Evolutionary conservation across 768 basidiomycete genomes (phyloP).

Genomic region (Trametes elegans): DNA sequence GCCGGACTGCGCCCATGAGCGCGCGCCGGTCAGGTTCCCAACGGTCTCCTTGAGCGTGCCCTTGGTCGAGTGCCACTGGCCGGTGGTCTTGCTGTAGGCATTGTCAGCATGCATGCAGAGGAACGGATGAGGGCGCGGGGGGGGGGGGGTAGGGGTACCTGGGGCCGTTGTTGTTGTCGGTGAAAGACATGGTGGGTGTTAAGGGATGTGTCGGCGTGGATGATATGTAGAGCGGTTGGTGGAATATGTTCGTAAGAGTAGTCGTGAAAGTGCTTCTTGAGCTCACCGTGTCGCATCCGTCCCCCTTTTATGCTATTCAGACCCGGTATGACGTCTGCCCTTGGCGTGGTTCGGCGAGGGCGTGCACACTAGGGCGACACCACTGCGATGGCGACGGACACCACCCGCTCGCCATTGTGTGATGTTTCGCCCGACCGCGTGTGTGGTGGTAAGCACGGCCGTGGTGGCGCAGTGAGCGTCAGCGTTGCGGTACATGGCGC

Average conservation of each 20-base stretch:
- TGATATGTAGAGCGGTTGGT: background rate
- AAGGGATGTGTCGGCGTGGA: background rate
- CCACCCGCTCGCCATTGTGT: background rate
- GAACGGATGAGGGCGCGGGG: background rate
- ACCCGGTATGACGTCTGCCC: background rate
- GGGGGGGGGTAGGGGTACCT: conserved; percentile 19
- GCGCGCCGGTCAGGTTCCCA: conserved; percentile 42
- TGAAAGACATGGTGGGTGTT: conserved; percentile 23
- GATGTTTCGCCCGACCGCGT: no score
- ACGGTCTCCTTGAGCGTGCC: conserved; percentile 36
- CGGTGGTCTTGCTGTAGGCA: conserved; percentile 35
- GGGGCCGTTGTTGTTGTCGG: conserved; percentile 23
- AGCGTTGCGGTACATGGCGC: no score
- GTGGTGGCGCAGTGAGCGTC: no score
- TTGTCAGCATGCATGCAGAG: background rate
- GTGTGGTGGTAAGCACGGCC: no score
- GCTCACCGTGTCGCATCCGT: background rate
- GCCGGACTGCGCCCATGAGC: conserved; percentile 42
- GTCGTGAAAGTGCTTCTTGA: background rate
- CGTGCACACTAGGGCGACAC: background rate
- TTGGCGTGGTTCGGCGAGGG: background rate
- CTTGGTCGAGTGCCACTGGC: conserved; percentile 39
- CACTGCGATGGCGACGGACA: background rate
- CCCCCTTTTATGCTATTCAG: background rate
- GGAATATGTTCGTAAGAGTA: background rate